Evolutionary conservation across 495 filamentous ascomycete genomes (phyloP).

Genomic region (Penicillium canescens): DNA sequence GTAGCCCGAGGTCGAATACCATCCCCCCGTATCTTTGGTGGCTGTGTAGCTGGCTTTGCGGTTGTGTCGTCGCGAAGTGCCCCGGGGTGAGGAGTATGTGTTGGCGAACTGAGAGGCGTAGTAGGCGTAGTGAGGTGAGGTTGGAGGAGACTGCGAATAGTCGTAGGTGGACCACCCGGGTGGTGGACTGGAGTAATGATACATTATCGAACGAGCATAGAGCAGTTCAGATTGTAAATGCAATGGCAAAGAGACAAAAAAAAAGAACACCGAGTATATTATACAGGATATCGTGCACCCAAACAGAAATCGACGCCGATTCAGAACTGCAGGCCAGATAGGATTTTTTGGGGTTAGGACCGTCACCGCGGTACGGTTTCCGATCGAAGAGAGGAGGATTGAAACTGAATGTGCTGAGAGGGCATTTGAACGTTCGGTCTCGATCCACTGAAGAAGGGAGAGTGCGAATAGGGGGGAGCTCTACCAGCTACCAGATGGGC

Average conservation of each 20-base stretch:
- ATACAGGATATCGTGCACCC: conserved; percentile 52
- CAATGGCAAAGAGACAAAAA: conserved; percentile 21
- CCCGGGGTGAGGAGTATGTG: conserved; percentile 40
- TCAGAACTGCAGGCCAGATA: conserved; percentile 15
- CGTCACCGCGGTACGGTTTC: conserved; percentile 50
- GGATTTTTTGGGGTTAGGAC: conserved; percentile 28
- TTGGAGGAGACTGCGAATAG: conserved; percentile 52
- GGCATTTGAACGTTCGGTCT: conserved; percentile 50
- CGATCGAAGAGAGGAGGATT: conserved; percentile 46
- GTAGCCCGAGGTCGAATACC: conserved; percentile 35
- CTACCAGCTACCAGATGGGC: conserved; percentile 2
- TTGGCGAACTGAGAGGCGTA: conserved; percentile 46
- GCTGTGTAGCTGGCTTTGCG: conserved; percentile 51
- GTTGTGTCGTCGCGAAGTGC: conserved; percentile 41
- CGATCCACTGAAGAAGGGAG: conserved; percentile 19
- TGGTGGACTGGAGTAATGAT: conserved; percentile 51
- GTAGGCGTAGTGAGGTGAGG: conserved; percentile 51
- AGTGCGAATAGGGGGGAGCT: conserved; percentile 10
- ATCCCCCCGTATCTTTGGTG: conserved; percentile 41
- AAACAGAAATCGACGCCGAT: conserved; percentile 43
- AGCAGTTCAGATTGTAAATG: conserved; percentile 21
- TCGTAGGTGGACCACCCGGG: conserved; percentile 51
- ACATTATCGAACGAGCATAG: conserved; percentile 50
- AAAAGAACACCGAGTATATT: conserved; percentile 43
- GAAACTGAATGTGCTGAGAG: conserved; percentile 40